These are phyloP conservation scores for Cyclocybe cylindracea DNA, from an alignment of 768 basidiomycete species.

Conservation along the genomic window DNA sequence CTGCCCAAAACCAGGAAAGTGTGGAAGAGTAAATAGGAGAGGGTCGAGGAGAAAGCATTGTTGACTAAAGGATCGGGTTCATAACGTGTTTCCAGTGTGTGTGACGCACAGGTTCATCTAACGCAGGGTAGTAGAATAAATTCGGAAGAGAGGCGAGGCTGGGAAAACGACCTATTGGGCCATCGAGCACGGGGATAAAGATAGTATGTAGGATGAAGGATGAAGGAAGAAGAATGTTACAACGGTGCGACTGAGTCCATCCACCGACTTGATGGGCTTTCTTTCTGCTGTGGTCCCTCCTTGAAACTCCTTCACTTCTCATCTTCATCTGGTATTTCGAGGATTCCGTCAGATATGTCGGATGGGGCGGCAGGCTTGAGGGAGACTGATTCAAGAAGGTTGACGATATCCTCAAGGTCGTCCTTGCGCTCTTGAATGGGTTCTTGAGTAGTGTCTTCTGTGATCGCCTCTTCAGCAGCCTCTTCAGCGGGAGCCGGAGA, in stretches of 20 bases:
- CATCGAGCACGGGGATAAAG: background rate
- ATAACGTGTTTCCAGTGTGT: too few species aligned
- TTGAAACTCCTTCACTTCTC: constrained; percentile 25
- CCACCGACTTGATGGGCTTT: constrained; percentile 1
- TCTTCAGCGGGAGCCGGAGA: constrained; percentile 7
- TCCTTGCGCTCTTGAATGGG: constrained; percentile 8
- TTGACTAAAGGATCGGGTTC: background rate
- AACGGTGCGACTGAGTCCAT: background rate
- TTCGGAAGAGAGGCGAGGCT: too few species aligned
- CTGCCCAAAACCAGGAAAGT: background rate
- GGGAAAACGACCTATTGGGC: too few species aligned
- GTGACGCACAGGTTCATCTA: too few species aligned
- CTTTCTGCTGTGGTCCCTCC: background rate
- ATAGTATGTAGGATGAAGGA: constrained; percentile 5
- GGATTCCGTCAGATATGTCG: constrained; percentile 55
- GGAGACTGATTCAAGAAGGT: constrained; percentile 54
- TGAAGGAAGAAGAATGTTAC: constrained; percentile 4
- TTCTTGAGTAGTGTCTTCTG: background rate
- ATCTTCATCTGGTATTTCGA: constrained; percentile 57
- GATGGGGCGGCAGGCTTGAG: constrained; percentile 41
- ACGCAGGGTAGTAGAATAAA: too few species aligned
- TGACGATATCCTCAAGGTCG: constrained; percentile 58
- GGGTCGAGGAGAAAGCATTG: background rate
- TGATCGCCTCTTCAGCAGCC: background rate
- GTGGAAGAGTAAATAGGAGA: too few species aligned